Conservation (phyloP, 2,329 filamentous ascomycete species). For the Myotisia sp. region DNA sequence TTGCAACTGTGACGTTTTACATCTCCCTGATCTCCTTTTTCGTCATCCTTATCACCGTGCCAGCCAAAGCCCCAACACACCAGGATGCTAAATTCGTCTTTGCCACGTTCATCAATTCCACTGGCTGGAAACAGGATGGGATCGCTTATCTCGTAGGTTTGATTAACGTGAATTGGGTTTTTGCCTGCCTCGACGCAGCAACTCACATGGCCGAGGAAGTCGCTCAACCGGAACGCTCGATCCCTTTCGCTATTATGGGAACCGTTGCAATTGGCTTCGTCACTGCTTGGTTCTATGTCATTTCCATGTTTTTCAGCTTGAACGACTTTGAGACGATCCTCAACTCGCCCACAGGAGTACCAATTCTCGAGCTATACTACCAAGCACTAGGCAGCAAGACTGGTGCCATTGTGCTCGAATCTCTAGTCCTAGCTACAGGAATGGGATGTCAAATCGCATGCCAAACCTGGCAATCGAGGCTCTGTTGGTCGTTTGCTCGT, state of each 20-base stretch:
- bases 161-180: constrained; percentile 38
- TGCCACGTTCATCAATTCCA: constrained; percentile 39
- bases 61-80: constrained; percentile 30
- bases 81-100: constrained; percentile 38
- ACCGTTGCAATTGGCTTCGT: constrained; percentile 37
- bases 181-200: constrained; percentile 37
- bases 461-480: constrained; percentile 38
- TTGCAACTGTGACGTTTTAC: constrained; percentile 33
- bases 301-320: constrained; percentile 39
- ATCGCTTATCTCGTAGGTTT: constrained; percentile 40
- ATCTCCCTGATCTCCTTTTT: constrained; percentile 35
- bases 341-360: constrained; percentile 30
- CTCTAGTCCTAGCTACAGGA: constrained; percentile 34
- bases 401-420: constrained; percentile 35
- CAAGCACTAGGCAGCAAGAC: constrained; percentile 29
- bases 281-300: constrained; percentile 35
- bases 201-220: constrained; percentile 41
- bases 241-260: constrained; percentile 38
- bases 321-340: constrained; percentile 30
- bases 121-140: constrained; percentile 33
- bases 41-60: constrained; percentile 37
- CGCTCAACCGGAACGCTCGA: constrained; percentile 31
- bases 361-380: constrained; percentile 36
- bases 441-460: constrained; percentile 34
- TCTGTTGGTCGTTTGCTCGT: constrained; percentile 41